Percentiles rank a stretch among this genome's conserved stretches.
phyloP scores from a whole-genome alignment of 2,329 filamentous ascomycete genomes.

The Myriosclerotinia scirpicola region DNA sequence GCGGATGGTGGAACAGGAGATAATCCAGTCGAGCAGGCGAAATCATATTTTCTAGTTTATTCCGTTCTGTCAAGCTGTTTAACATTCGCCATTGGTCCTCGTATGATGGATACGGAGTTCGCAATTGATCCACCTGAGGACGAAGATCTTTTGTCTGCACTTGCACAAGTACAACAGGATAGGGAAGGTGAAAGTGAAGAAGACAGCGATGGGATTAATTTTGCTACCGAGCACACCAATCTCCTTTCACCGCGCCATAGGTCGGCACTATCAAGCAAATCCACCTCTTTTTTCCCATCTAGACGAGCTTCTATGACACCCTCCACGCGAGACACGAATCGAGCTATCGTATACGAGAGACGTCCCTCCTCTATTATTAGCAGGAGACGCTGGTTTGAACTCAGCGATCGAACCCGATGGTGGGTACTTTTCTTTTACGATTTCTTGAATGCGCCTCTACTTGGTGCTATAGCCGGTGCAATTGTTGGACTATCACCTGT shows the following conservation, averaged over 20 bases:
- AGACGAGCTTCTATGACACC: conserved; percentile 23
- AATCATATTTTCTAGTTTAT: conserved; percentile 66
- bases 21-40: conserved; percentile 56
- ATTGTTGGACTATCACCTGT: conserved; percentile 59
- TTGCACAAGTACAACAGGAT: conserved; percentile 33
- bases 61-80: conserved; percentile 62
- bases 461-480: conserved; percentile 59
- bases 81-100: conserved; percentile 63
- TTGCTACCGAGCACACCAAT: conserved; percentile 47
- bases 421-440: conserved; percentile 44
- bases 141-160: conserved; percentile 19
- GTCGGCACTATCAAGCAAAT: conserved; percentile 10
- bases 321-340: conserved; percentile 14
- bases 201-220: conserved; percentile 31
- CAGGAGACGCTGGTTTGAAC: conserved; percentile 36
- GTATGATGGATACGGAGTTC: conserved; percentile 52
- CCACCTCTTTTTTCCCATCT: conserved; percentile 40
- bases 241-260: conserved; percentile 45
- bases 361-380: conserved; percentile 34
- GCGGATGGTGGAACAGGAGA: conserved; percentile 47
- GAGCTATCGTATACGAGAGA: conserved; percentile 28
- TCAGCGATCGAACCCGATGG: conserved; percentile 39
- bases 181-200: conserved; percentile 16
- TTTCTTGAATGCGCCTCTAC: conserved; percentile 61
- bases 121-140: conserved; percentile 41